Evolutionary conservation across 2,329 filamentous ascomycete genomes (phyloP), one percentile per base, ranked within the genome.

Genomic region (Sporothrix globosa): DNA sequence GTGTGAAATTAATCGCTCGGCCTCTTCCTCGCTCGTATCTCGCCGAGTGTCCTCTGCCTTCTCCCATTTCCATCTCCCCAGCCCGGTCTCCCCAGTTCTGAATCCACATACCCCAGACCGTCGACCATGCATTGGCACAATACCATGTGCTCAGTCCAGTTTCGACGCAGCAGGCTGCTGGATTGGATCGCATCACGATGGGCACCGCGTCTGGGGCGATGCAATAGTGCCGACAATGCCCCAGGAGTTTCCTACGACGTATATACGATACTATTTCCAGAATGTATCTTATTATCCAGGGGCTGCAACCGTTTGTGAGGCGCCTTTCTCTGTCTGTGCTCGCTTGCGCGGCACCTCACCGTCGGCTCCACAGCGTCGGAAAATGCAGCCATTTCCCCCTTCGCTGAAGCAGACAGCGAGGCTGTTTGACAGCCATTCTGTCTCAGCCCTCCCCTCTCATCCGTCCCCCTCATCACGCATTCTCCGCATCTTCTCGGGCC

Each of bases 261-360:
- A 34, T 5, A 34, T 34, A 34, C 7, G 34, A 9, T 34, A 9
- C 34, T 34, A 7, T 7, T 34, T 34, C 60, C 41, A 34, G 24
- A 24, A 19, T 34, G 19, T n/a, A n/a, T n/a, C 41, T 5, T 27
- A 13, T 2, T 63, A 46, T 27, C 41, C 24, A 14, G 41, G 60
- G 46, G 14, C 41, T 46, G 58, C n/a, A n/a, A 39, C 11, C 27
- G 27, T 30, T 30, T 46, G 58, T 19, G 58, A 63, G 46, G 58
- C 58, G 60, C 41, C 58, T 44, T 30, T 10, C 2, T 3, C n/a
- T 5, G 21, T 44, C 4, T 34, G 9, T 17, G 30, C n/a, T 61
- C 58, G 58, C 58, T 63, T 63, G 58, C 39, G 58, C n/a, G 39
- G 58, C 58, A 63, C 27, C 58, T 46, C 24, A 34, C 44, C 61